These are phyloP conservation scores for Epichloe glyceriae DNA, from an alignment of 2,329 filamentous ascomycete species.

Conservation along the genomic window DNA sequence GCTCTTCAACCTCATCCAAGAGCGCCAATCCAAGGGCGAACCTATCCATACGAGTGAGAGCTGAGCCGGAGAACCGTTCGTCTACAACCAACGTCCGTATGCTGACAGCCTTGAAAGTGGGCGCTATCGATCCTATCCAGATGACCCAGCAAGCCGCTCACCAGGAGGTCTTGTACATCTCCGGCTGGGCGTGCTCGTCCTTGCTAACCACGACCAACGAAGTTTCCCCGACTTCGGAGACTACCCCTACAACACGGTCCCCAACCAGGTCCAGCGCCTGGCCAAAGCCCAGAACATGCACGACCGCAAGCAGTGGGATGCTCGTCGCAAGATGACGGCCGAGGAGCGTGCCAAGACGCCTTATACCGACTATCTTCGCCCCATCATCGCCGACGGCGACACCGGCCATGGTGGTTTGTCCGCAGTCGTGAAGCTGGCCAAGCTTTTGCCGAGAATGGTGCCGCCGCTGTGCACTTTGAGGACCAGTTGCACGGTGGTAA, in stretches of 20 bases:
- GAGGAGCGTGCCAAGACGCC: constrained; percentile 63
- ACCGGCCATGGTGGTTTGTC: constrained; percentile 90
- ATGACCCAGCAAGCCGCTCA: constrained; percentile 97
- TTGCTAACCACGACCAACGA: constrained; percentile 91
- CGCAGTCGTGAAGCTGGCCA: constrained; percentile 88
- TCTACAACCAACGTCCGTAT: neutral
- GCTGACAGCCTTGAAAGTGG: constrained; percentile 45
- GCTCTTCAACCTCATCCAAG: constrained; percentile 76
- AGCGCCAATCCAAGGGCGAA: constrained; percentile 63
- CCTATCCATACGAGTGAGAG: constrained; percentile 81
- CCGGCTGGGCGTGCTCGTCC: constrained; percentile 94
- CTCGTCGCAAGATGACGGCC: constrained; percentile 61
- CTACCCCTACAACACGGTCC: constrained; percentile 97
- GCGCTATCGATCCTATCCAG: constrained; percentile 95
- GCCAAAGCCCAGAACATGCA: constrained; percentile 96
- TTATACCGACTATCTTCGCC: constrained; percentile 84
- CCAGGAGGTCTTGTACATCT: constrained; percentile 92
- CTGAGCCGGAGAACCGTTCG: neutral
- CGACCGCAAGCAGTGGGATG: constrained; percentile 89
- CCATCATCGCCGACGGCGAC: constrained; percentile 92
- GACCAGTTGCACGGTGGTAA: constrained; percentile 97
- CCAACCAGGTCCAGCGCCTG: constrained; percentile 90
- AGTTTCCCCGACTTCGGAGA: constrained; percentile 97
- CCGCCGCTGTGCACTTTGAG: constrained; percentile 93
- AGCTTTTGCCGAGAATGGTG: constrained; percentile 92